Evolutionary conservation across 176 grass and related monocot genomes (phyloP).

Genomic region (Oryza nivara): DNA sequence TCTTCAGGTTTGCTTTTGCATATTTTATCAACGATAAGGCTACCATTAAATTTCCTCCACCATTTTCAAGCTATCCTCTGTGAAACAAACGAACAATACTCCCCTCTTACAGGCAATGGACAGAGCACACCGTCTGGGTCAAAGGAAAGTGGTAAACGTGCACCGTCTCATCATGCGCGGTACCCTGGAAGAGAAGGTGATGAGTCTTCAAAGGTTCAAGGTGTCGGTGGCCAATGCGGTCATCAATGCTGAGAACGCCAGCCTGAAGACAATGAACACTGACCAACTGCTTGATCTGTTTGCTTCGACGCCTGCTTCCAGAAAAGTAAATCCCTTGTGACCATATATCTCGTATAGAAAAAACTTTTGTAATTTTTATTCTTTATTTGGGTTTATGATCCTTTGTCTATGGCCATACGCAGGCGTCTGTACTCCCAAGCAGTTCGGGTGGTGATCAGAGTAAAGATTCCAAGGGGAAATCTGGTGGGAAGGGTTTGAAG

Average conservation of each 20-base stretch:
- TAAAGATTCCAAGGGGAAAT: conserved; percentile 59
- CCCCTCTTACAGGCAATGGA: conserved; percentile 83
- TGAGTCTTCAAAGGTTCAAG: conserved; percentile 98
- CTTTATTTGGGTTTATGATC: conserved; percentile 4
- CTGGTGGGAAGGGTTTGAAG: conserved; percentile 77
- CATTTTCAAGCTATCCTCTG: neutral
- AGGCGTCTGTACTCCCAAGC: conserved; percentile 63
- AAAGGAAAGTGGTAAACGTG: conserved; percentile 94
- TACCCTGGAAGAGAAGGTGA: conserved; percentile 97
- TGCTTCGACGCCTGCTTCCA: conserved; percentile 73
- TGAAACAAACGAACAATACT: neutral
- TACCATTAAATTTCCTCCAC: neutral
- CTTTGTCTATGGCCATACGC: neutral
- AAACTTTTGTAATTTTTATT: neutral
- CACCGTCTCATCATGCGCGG: conserved; percentile 96
- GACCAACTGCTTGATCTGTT: conserved; percentile 95
- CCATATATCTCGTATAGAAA: neutral
- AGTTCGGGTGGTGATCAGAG: conserved; percentile 44
- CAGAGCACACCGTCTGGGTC: conserved; percentile 92
- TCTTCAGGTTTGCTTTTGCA: conserved; percentile 71
- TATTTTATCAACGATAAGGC: neutral
- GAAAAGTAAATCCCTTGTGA: conserved; percentile 65
- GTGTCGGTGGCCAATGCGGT: conserved; percentile 91
- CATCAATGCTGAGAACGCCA: conserved; percentile 91
- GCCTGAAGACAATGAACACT: conserved; percentile 95